A percentile compares a stretch with the other conserved stretches of the same genome.
These are phyloP conservation scores for Arctostaphylos glauca DNA, from an alignment of 148 eudicot species.

Conservation along the genomic window DNA sequence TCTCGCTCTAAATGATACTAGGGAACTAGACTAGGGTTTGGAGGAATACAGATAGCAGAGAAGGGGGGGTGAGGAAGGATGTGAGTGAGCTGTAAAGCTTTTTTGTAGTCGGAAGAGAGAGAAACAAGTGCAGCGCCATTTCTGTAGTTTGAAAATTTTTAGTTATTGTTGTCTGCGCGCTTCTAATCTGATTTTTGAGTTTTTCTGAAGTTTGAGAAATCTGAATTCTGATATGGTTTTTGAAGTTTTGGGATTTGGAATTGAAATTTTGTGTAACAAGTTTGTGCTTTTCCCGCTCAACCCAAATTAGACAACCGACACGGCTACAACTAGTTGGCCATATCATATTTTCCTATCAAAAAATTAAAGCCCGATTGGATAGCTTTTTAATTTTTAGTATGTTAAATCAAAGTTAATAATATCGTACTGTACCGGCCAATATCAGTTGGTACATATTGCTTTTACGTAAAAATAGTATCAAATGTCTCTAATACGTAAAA, in stretches of 20 bases:
- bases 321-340: no score
- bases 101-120: neutral
- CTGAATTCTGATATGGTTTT: neutral
- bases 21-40: neutral
- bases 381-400: no score
- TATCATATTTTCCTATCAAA: no score
- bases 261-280: no score
- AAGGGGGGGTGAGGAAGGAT: neutral
- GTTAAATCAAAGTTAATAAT: no score
- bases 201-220: neutral
- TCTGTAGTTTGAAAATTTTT: neutral
- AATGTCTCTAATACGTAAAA: no score
- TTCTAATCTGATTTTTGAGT: neutral
- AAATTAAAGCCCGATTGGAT: no score
- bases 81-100: neutral
- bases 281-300: no score
- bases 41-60: neutral
- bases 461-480: no score
- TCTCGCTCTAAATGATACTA: neutral
- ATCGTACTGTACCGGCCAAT: no score
- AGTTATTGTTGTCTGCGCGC: neutral
- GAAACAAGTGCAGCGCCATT: neutral
- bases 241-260: neutral
- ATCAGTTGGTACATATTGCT: no score
- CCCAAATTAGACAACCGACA: no score